phyloP scores from a whole-genome alignment of 805 yeast species.

The Wickerhamomyces queroliae region DNA sequence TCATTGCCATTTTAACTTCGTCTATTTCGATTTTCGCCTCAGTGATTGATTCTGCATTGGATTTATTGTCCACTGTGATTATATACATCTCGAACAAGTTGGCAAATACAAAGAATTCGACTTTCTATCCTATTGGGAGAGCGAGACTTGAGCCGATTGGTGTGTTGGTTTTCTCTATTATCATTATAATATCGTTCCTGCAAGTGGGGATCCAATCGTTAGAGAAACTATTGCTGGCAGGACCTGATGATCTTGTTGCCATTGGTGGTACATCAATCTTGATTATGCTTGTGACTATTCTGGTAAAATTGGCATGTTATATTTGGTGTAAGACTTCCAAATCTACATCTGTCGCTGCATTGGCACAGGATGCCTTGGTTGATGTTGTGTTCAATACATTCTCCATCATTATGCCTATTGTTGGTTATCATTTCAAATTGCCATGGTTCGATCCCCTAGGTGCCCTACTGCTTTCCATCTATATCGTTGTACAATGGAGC shows the following conservation, averaged over 20 bases:
- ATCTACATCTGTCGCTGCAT: slow-evolving; percentile 68
- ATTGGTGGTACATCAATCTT: slow-evolving; percentile 44
- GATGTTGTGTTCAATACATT: slow-evolving; percentile 70
- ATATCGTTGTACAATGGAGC: slow-evolving; percentile 62
- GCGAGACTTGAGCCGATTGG: slow-evolving; percentile 75
- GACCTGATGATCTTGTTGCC: slow-evolving; percentile 34
- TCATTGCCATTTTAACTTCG: slow-evolving; percentile 56
- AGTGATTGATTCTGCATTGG: slow-evolving; percentile 69
- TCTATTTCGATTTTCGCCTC: slow-evolving; percentile 78
- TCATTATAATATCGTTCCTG: slow-evolving; percentile 64
- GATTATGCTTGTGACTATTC: slow-evolving; percentile 61
- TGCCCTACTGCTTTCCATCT: slow-evolving; percentile 56
- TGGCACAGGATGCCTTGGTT: slow-evolving; percentile 78
- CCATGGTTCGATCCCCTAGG: slow-evolving; percentile 80
- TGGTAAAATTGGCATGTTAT: slow-evolving; percentile 56
- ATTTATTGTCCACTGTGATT: slow-evolving; percentile 68
- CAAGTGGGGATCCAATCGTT: slow-evolving; percentile 67
- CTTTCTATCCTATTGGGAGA: slow-evolving; percentile 63
- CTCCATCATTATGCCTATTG: slow-evolving; percentile 63
- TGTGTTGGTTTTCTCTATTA: slow-evolving; percentile 63
- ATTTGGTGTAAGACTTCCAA: slow-evolving; percentile 53
- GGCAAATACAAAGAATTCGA: slow-evolving; percentile 41
- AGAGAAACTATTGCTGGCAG: slow-evolving; percentile 35
- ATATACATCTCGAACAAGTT: slow-evolving; percentile 55
- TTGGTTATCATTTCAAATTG: slow-evolving; percentile 43